Base-by-base conservation (phyloP, 164 flowering plant species). In the Malania oleifera region DNA sequence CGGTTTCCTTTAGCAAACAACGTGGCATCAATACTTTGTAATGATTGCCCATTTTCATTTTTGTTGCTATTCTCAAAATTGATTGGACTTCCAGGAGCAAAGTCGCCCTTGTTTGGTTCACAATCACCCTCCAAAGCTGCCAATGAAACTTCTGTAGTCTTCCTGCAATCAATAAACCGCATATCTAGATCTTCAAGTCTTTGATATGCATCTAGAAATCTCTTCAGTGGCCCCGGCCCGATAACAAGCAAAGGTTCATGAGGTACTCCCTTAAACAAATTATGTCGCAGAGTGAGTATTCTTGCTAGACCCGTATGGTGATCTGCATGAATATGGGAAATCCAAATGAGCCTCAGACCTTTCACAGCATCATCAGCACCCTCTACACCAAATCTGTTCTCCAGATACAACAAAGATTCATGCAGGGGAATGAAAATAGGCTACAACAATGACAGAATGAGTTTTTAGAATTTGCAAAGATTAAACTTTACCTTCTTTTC, bases 261-360 rank as follows among this genome's bases (percentile, higher is more conserved):
- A 31, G 87, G 76, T 10, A 70, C 59, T 17, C 67, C 81, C 65
- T 72, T 76, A 56, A 91, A 62, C 54, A 95, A 63, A 59, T 89
- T 75, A 49, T 77, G 67, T n/a, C 99, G 72, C 27, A 74, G 75
- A 49, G 99, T 82, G 67, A 95, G 99, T 57, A 95, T 77, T 71
- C 98, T 77, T 25, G 96, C 90, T n/a, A 95, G 72, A 46, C 99
- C 99, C 0, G 91, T 65, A 56, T 95, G 99, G 71, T 95, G 99
- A 76, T 95, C 99, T 6, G 96, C 99, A 68, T 95, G 99, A 65
- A 95, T 95, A 63, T 95, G 99, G 48, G 99, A 95, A 63, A 95
- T 87, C 99, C 99, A 95, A 44, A 91, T 78, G 53, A 82, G 81
- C 61, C 62, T 78, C 50, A 95, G 65, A 24, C 76, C 68, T 75